Percentiles rank a stretch among this genome's conserved stretches.
These are phyloP conservation scores for Monosporascus sp. DNA, from an alignment of 2,329 filamentous ascomycete species.

Conservation along the genomic window DNA sequence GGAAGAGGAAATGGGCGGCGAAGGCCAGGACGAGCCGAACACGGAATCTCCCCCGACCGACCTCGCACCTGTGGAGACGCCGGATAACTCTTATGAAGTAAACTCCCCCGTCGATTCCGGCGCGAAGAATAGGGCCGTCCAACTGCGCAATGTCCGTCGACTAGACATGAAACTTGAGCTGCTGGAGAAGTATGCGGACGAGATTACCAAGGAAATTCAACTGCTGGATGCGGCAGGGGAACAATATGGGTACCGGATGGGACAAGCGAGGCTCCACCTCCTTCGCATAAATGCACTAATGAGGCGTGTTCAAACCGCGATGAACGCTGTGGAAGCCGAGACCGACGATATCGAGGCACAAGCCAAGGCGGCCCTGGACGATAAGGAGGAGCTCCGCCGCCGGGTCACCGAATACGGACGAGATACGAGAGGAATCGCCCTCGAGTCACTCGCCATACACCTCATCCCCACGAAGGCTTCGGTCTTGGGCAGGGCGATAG, in stretches of 20 bases:
- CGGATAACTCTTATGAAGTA: slow-evolving; percentile 3
- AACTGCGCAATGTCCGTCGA: background rate
- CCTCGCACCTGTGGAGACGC: slow-evolving; percentile 5
- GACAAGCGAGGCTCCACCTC: slow-evolving; percentile 25
- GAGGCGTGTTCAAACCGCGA: slow-evolving; percentile 27
- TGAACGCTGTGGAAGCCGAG: slow-evolving; percentile 31
- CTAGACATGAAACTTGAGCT: background rate
- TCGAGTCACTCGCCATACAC: slow-evolving; percentile 50
- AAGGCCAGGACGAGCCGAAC: slow-evolving; percentile 18
- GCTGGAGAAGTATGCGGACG: slow-evolving; percentile 2
- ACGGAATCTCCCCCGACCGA: slow-evolving; percentile 7
- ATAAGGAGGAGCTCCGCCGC: slow-evolving; percentile 15
- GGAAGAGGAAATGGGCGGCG: slow-evolving; percentile 28
- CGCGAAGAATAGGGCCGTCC: background rate
- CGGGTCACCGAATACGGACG: slow-evolving; percentile 49
- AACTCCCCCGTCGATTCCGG: background rate
- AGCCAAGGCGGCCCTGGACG: slow-evolving; percentile 2
- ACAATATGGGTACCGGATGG: slow-evolving; percentile 10
- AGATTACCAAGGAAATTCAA: slow-evolving; percentile 2
- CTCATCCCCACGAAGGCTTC: slow-evolving; percentile 56
- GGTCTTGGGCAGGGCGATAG: slow-evolving; percentile 49
- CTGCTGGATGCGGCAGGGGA: slow-evolving; percentile 11
- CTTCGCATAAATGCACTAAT: slow-evolving; percentile 25
- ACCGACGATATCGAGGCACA: slow-evolving; percentile 27
- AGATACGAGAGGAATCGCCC: slow-evolving; percentile 50